These are phyloP conservation scores for Candida caryicola DNA, from an alignment of 805 yeast genomes.

Conservation along the genomic window DNA sequence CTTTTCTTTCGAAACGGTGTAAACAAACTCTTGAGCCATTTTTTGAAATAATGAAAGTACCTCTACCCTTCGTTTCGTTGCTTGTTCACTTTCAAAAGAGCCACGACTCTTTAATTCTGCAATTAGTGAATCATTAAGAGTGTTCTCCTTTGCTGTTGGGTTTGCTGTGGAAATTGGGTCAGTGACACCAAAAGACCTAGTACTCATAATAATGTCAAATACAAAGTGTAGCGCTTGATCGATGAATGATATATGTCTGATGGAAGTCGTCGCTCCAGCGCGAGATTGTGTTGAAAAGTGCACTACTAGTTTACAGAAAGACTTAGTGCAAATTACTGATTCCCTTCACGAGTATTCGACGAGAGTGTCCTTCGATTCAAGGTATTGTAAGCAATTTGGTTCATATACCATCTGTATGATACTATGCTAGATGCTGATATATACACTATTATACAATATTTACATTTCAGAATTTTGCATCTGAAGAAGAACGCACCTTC, in stretches of 20 bases:
- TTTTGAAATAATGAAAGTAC: slow-evolving; percentile 71
- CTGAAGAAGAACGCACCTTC: not conserved
- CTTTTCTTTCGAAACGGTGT: slow-evolving; percentile 69
- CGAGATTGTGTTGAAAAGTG: too few relatives aligned
- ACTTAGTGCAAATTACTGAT: too few relatives aligned
- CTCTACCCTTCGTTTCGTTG: slow-evolving; percentile 75
- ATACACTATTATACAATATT: slow-evolving; percentile 8
- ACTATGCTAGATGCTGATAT: not conserved
- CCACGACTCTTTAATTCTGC: slow-evolving; percentile 77
- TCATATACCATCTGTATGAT: too few relatives aligned
- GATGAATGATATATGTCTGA: too few relatives aligned
- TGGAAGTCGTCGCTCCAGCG: too few relatives aligned
- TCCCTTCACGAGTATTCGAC: too few relatives aligned
- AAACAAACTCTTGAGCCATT: slow-evolving; percentile 78
- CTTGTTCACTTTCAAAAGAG: slow-evolving; percentile 85
- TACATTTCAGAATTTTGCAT: not conserved
- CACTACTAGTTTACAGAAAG: too few relatives aligned
- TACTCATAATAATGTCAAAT: too few relatives aligned
- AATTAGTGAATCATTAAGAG: slow-evolving; percentile 71
- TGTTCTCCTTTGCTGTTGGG: slow-evolving; percentile 78
- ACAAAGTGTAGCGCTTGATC: too few relatives aligned
- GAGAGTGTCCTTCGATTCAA: too few relatives aligned
- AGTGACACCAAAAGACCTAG: slow-evolving; percentile 58
- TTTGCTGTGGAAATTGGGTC: slow-evolving; percentile 83
- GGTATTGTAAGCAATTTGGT: too few relatives aligned